These are phyloP conservation scores for Saposhnikovia divaricata DNA, from an alignment of 129 eudicot species.

Conservation along the genomic window DNA sequence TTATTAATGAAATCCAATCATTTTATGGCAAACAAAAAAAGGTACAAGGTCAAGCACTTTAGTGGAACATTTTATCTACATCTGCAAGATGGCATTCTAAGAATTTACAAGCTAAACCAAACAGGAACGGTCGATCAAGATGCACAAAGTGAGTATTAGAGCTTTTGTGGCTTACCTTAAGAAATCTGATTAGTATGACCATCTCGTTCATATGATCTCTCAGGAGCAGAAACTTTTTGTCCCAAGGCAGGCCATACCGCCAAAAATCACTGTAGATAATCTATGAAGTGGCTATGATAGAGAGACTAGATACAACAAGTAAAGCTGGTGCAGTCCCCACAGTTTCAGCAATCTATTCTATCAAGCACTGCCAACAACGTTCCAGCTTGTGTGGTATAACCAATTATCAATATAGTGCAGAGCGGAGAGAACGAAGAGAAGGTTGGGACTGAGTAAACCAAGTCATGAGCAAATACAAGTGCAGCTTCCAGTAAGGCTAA, in stretches of 20 bases:
- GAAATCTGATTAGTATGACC: too few species aligned
- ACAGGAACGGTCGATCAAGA: too few species aligned
- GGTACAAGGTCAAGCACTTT: too few species aligned
- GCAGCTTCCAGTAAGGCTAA: constrained; percentile 6
- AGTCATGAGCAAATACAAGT: neutral
- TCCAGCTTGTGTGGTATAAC: neutral
- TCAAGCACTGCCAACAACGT: neutral
- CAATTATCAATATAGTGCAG: neutral
- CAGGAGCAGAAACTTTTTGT: neutral
- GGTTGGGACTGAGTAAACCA: neutral
- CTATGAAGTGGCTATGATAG: constrained; percentile 83
- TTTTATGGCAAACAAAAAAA: too few species aligned
- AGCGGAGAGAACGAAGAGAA: neutral
- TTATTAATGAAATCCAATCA: too few species aligned
- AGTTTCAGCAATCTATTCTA: constrained; percentile 25
- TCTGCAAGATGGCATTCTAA: too few species aligned
- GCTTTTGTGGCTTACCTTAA: too few species aligned
- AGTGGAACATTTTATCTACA: too few species aligned
- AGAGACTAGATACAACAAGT: constrained; percentile 67
- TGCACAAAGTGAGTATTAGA: too few species aligned
- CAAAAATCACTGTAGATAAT: neutral
- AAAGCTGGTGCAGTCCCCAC: constrained; percentile 83
- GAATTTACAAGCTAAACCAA: too few species aligned
- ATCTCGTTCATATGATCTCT: too few species aligned
- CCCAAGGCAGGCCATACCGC: neutral